Percentiles rank a stretch among this genome's conserved stretches.
These are phyloP conservation scores for Mediolabrus comicus DNA, from an alignment of 108 stramenopile genomes.

Conservation along the genomic window DNA sequence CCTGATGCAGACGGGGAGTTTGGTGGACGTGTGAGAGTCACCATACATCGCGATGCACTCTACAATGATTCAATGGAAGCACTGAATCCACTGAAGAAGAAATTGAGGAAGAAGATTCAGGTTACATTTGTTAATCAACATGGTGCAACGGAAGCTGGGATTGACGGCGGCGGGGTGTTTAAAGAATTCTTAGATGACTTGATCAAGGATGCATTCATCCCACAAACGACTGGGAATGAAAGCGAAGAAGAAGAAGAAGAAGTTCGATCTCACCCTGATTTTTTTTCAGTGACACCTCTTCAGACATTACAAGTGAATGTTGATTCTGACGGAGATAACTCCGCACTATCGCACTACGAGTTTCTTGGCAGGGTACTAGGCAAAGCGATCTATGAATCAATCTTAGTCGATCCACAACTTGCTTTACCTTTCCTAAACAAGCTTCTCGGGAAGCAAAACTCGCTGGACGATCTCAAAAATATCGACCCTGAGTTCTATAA, in stretches of 20 bases:
- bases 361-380: constrained; percentile 94
- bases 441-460: constrained; percentile 85
- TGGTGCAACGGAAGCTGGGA: constrained; percentile 95
- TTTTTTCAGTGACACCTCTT: constrained; percentile 69
- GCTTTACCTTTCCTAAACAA: constrained; percentile 90
- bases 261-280: constrained; percentile 37
- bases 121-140: constrained; percentile 93
- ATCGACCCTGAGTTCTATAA: constrained; percentile 91
- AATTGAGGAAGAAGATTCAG: constrained; percentile 84
- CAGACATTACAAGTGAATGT: constrained; percentile 73
- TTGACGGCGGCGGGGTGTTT: constrained; percentile 99
- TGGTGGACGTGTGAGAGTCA: constrained; percentile 58
- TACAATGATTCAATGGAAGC: constrained; percentile 78
- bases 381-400: constrained; percentile 93
- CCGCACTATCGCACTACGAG: constrained; percentile 70
- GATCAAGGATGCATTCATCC: constrained; percentile 80
- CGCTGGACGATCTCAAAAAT: constrained; percentile 92
- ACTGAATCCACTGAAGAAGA: constrained; percentile 59
- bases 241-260: constrained; percentile 17
- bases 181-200: constrained; percentile 92
- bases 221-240: constrained; percentile 2
- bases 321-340: constrained; percentile 31
- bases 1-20: constrained; percentile 38
- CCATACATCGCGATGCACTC: constrained; percentile 67
- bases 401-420: constrained; percentile 88